Percentiles rank a stretch among this genome's conserved stretches.
Conservation (phyloP, 2,329 filamentous ascomycete species). For the Claviceps arundinis region DNA sequence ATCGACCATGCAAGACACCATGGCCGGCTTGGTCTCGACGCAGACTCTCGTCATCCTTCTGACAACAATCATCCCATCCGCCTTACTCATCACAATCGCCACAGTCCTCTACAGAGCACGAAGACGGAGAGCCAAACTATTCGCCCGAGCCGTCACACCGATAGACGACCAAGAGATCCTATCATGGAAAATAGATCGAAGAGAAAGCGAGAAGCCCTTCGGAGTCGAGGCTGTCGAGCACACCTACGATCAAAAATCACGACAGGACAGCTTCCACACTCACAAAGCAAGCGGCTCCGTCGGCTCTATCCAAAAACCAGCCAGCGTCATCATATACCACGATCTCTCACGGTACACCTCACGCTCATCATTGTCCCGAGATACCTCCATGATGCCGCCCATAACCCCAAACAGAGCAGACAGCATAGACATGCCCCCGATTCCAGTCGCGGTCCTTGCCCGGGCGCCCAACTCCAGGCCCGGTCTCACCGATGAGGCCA, state of each 20-base stretch:
- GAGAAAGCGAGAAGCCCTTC: conserved; percentile 17
- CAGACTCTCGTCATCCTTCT: conserved; percentile 30
- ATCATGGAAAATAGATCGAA: conserved; percentile 40
- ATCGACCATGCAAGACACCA: neutral
- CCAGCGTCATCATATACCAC: conserved; percentile 43
- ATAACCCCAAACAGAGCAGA: conserved; percentile 18
- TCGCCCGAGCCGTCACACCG: conserved; percentile 43
- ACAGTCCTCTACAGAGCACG: conserved; percentile 25
- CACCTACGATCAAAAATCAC: neutral
- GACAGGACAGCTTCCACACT: conserved; percentile 6
- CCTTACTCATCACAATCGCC: conserved; percentile 22
- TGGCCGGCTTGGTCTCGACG: neutral
- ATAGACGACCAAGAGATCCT: conserved; percentile 54
- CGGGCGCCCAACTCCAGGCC: conserved; percentile 48
- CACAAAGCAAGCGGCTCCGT: conserved; percentile 19
- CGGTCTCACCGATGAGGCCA: conserved; percentile 47
- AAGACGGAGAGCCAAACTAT: conserved; percentile 28
- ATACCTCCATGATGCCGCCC: conserved; percentile 15
- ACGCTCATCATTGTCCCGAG: conserved; percentile 14
- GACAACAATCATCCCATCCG: conserved; percentile 34
- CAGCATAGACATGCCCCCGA: conserved; percentile 33
- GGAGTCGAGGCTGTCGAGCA: neutral
- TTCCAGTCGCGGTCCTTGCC: conserved; percentile 39
- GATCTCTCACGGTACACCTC: conserved; percentile 10
- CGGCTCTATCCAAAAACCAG: conserved; percentile 29